Percentiles rank a stretch among this genome's conserved stretches.
Conservation (phyloP, 257 asterid genomes). For the Misopates orontium region DNA sequence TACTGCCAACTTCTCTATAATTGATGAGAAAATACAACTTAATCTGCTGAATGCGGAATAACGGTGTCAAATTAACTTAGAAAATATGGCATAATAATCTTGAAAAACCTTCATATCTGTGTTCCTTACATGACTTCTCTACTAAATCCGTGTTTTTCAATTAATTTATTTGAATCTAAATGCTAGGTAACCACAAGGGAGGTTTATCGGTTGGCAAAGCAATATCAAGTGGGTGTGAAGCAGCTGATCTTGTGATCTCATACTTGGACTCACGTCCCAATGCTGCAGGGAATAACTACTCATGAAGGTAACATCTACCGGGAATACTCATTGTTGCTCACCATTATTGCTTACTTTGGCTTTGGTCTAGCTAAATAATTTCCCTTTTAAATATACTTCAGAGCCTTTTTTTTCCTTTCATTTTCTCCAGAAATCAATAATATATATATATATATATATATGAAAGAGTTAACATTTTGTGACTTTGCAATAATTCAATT, state of each 20-base stretch:
- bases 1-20: background rate
- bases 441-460: background rate
- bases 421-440: background rate
- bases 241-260: constrained; percentile 87
- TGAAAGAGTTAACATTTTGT: background rate
- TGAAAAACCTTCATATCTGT: constrained; percentile 8
- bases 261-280: constrained; percentile 53
- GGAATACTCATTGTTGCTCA: constrained; percentile 17
- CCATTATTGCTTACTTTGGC: background rate
- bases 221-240: constrained; percentile 74
- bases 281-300: constrained; percentile 10
- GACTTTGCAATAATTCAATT: background rate
- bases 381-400: background rate
- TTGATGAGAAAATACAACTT: constrained; percentile 1
- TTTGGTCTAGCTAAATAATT: constrained; percentile 6
- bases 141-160: constrained; percentile 7
- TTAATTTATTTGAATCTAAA: constrained; percentile 3
- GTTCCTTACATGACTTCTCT: constrained; percentile 10
- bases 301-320: constrained; percentile 8
- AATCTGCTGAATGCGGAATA: background rate
- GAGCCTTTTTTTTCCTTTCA: background rate
- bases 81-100: constrained; percentile 8
- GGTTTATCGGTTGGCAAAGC: constrained; percentile 96
- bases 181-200: constrained; percentile 88
- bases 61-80: background rate